phyloP scores from a whole-genome alignment of 441 rosid genomes.

The Mallotus repandus region DNA sequence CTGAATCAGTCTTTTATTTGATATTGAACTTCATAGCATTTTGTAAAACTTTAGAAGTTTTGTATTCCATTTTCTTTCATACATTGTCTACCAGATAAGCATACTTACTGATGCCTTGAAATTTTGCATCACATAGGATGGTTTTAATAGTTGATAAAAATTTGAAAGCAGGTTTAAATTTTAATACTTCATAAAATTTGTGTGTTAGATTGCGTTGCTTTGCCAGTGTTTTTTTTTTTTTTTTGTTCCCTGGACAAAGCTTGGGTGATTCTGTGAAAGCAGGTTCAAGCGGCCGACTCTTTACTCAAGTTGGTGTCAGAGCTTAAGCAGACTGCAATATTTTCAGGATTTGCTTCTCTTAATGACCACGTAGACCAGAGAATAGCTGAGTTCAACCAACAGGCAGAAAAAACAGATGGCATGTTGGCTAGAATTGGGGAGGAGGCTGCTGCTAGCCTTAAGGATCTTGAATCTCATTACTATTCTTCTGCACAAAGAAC shows the following conservation, averaged over 20 bases:
- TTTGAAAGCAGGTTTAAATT: too few relatives aligned
- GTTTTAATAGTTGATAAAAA: neutral
- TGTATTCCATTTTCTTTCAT: neutral
- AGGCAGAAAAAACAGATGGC: constrained; percentile 60
- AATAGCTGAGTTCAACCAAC: constrained; percentile 57
- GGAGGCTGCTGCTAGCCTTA: constrained; percentile 81
- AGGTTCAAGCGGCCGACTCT: constrained; percentile 95
- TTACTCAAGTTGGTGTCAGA: constrained; percentile 79
- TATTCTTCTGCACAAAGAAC: constrained; percentile 65
- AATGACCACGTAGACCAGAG: constrained; percentile 85
- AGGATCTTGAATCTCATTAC: constrained; percentile 80
- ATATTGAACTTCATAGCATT: neutral
- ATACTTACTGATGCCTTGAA: too few relatives aligned
- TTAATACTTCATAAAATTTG: too few relatives aligned
- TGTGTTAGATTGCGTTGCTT: neutral
- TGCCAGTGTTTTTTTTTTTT: neutral
- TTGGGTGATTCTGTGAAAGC: constrained; percentile 2
- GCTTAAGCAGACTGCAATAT: constrained; percentile 83
- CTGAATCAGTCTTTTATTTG: too few relatives aligned
- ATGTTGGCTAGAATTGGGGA: constrained; percentile 69
- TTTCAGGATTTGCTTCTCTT: constrained; percentile 86
- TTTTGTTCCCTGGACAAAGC: too few relatives aligned
- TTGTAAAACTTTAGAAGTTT: neutral
- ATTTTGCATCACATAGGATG: neutral
- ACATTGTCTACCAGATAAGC: neutral